Conservation (phyloP, 176 grass and related monocot species). For the Musa troglodytarum region DNA sequence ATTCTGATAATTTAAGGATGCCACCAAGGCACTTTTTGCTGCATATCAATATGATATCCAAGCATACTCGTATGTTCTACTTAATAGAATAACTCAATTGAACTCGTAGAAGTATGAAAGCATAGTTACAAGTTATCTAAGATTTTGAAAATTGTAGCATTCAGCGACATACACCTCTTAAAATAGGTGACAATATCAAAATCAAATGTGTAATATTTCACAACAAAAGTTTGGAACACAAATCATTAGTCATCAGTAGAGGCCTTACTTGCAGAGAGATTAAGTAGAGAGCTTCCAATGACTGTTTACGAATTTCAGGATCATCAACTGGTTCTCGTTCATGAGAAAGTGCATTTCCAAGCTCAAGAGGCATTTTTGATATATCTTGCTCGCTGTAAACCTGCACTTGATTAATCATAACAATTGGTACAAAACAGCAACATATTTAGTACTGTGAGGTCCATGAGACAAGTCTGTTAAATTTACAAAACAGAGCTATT, state of each 20-base stretch:
- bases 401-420: slow-evolving; percentile 32
- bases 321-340: slow-evolving; percentile 77
- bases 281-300: slow-evolving; percentile 90
- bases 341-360: slow-evolving; percentile 72
- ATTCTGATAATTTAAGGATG: background rate
- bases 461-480: background rate
- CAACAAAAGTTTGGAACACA: background rate
- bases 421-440: background rate
- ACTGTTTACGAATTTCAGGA: slow-evolving; percentile 76
- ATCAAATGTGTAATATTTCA: background rate
- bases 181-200: background rate
- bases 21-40: background rate
- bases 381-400: slow-evolving; percentile 73
- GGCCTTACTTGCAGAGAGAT: slow-evolving; percentile 66
- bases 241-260: background rate
- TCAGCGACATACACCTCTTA: background rate
- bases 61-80: background rate
- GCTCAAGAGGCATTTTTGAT: slow-evolving; percentile 84
- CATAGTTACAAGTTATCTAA: no score
- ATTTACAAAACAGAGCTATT: slow-evolving; percentile 13
- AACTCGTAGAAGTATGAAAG: no score
- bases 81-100: background rate
- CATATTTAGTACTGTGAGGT: background rate
- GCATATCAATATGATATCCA: background rate
- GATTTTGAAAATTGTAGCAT: background rate